Evolutionary conservation across 2,329 filamentous ascomycete species (phyloP), one percentile per base, ranked within the genome.

Genomic region (Paecilomyces fulvus): DNA sequence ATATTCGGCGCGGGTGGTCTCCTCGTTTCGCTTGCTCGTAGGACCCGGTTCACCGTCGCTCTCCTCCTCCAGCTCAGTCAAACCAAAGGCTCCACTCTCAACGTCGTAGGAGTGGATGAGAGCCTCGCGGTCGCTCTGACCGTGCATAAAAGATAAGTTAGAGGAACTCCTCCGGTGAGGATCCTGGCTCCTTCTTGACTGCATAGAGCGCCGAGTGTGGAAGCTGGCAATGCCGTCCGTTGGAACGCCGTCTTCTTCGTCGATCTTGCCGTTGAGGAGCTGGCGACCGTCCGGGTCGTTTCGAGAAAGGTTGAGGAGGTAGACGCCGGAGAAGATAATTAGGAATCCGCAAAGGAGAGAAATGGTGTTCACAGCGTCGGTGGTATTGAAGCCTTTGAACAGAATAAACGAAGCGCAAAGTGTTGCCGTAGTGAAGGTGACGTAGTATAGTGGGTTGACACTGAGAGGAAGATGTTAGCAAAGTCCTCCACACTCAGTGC

Each of bases 391-490:
- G 58, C 92, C 92, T 65, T 86, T 85, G 78, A 96, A 97, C 53
- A 97, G 86, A 67, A 96, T 95, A 72, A 96, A 97, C 1, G 92
- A 96, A 56, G 92, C 92, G 72, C 89, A 88, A 48, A 97, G 85
- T 7, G 92, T 97, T 59, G 89, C 91, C 0, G 92, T 97, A 2
- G 92, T 96, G 72, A 97, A 97, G 2, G 91, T 96, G 54, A 97
- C 92, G 73, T 97, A 97, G 79, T 97, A 97, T 25, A 96, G 82
- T 6, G 92, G 92, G 70, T 96, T 96, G 56, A 96, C 92, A 69
- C 91, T 95, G 65, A 10, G 31, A 12, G 49, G 17, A 25, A 54
- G 7, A 55, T 46, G 63, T 76, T 61, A 75, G 67, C 23, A 56
- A 28, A 5, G 55, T 49, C 8, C 8, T 43, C 14, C 21, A 31